Percentiles rank a stretch among this genome's conserved stretches.
These are phyloP conservation scores for Metarhizium rileyi DNA, from an alignment of 2,329 filamentous ascomycete genomes.

Conservation along the genomic window DNA sequence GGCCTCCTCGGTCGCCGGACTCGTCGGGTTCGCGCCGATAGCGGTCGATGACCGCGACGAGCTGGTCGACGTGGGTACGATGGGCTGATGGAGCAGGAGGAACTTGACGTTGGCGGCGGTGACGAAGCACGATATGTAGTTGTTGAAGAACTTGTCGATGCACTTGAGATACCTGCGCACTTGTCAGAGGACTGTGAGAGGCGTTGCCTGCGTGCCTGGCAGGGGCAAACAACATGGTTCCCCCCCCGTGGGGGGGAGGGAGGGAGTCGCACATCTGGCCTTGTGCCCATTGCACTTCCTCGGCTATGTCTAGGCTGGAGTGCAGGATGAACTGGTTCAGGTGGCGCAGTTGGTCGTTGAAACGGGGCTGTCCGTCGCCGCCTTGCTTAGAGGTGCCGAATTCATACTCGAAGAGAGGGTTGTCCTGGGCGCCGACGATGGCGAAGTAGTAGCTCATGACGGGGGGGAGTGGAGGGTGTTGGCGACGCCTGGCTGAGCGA, in stretches of 20 bases:
- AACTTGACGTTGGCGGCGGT: constrained; percentile 91
- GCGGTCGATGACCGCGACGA: constrained; percentile 53
- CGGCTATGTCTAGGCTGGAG: constrained; percentile 85
- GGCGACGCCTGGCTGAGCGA: too few relatives aligned
- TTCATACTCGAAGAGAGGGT: constrained; percentile 91
- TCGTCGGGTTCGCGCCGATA: constrained; percentile 75
- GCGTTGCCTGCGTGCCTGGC: not conserved
- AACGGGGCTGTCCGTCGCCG: constrained; percentile 84
- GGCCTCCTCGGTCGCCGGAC: constrained; percentile 87
- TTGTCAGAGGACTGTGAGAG: not conserved
- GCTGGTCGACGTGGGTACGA: constrained; percentile 28
- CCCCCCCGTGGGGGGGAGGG: not conserved
- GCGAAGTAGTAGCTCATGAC: constrained; percentile 98
- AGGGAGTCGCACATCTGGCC: constrained; percentile 60
- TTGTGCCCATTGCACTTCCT: constrained; percentile 89
- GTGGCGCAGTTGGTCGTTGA: constrained; percentile 78
- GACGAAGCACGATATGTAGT: constrained; percentile 89
- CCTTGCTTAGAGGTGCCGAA: constrained; percentile 95
- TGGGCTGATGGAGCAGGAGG: constrained; percentile 81
- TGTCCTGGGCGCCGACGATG: constrained; percentile 91
- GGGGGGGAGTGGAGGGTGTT: constrained; percentile 2
- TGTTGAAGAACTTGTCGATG: constrained; percentile 93
- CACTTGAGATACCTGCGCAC: constrained; percentile 77
- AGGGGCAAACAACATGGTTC: too few relatives aligned
- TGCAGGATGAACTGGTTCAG: constrained; percentile 98